Evolutionary conservation across 2,329 filamentous ascomycete genomes (phyloP), one percentile per base, ranked within the genome.

Genomic region (Fusarium marasasianum): DNA sequence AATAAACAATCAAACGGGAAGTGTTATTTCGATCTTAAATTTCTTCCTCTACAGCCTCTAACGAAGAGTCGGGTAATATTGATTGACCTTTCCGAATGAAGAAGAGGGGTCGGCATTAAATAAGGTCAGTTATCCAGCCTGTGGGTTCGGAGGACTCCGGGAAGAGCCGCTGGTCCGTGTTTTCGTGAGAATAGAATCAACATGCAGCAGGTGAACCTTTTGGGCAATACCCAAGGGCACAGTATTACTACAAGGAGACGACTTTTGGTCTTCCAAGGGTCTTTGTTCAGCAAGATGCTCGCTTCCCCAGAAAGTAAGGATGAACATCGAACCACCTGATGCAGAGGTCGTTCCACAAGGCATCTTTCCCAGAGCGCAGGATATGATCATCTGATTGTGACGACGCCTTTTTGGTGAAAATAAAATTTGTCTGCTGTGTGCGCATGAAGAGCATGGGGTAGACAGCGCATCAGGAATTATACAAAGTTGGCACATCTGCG

Each of bases 251-350:
- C 56, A 76, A 66, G 37, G 56, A 75, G 68, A 64, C 63, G 48
- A 47, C 48, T 77, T 61, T 72, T 60, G 51, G 61, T 47, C 65
- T 59, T 72, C 63, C 56, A 56, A 63, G 63, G 62, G 62, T 63
- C 51, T 51, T 59, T 54, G 67, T 47, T 63, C 55, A 63, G 72
- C 38, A 55, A 71, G 63, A 59, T 70, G 60, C 56, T 72, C 50
- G 62, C 62, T 66, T 75, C 76, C 76, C 72, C 74, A 69, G 74
- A 73, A 73, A 73, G 45, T 72, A 57, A 57, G 74, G 72, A 75
- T 54, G 74, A 73, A 75, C 58, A 76, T 78, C 77, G 77, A 76
- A 78, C 77, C 77, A 78, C 69, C 71, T 72, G 67, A 76, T 73
- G 65, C 72, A 71, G 57, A 59, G 43, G 65, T 78, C 76, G 69